Evolutionary conservation across 2,329 filamentous ascomycete species (phyloP).

Genomic region (Colletotrichum sp.): DNA sequence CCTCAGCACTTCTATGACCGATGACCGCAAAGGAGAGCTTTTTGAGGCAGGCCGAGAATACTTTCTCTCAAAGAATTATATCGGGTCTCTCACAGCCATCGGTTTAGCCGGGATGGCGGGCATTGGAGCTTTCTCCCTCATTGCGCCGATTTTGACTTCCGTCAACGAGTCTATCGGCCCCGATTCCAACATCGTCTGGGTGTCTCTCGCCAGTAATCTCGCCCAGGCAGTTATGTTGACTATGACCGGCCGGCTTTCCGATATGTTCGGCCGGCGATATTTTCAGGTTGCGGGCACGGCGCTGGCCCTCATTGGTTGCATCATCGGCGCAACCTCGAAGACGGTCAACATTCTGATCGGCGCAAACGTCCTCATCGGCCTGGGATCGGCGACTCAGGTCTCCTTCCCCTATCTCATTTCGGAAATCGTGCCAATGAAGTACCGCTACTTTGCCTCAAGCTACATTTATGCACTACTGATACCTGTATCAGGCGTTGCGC

Average conservation of each 20-base stretch:
- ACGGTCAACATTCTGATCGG: slow-evolving; percentile 21
- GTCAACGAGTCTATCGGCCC: background rate
- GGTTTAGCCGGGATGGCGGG: background rate
- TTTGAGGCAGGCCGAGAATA: background rate
- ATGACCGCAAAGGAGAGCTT: background rate
- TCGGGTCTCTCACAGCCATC: background rate
- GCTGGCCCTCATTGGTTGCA: background rate
- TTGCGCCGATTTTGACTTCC: background rate
- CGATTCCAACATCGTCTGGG: background rate
- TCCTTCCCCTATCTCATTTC: slow-evolving; percentile 22
- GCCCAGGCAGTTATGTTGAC: background rate
- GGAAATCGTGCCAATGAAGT: slow-evolving; percentile 24
- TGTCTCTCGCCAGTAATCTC: background rate
- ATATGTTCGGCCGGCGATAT: background rate
- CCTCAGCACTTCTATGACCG: background rate
- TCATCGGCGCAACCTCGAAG: background rate
- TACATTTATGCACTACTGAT: background rate
- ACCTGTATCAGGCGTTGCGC: background rate
- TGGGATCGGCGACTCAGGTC: slow-evolving; percentile 19
- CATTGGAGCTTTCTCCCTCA: background rate
- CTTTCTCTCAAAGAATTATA: background rate
- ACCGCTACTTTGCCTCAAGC: slow-evolving; percentile 16
- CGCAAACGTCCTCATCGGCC: slow-evolving; percentile 22
- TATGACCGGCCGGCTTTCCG: background rate
- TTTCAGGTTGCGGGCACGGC: background rate